Evolutionary conservation across 768 basidiomycete species (phyloP), one percentile per base, ranked within the genome.

Genomic region (Psilocybe cubensis): DNA sequence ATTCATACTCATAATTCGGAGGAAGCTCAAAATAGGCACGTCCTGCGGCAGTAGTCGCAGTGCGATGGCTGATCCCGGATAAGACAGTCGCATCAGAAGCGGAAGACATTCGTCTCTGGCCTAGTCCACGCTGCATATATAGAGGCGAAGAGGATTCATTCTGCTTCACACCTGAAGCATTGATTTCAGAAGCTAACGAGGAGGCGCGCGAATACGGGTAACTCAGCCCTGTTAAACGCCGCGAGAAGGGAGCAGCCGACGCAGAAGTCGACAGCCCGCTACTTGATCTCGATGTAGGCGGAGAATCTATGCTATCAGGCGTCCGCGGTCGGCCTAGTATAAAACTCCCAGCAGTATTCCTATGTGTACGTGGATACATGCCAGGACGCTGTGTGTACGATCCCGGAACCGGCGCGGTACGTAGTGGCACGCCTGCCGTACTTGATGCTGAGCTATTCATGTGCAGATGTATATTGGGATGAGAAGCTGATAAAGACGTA

Each of bases 231-330:
- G 46, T 6, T n/a, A 6, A 17, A 8, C 25, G 46, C 9, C 46
- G 46, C 27, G 46, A 31, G n/a, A 38, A 38, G 8, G 35, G 35
- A 1, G 35, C 35, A 14, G 45, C 45, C n/a, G 46, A 28, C n/a
- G 46, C 46, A 29, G 46, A 79, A 48, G 68, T 76, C 5, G 76
- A 73, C 42, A 74, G 63, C 24, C 76, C 79, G 61, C 74, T 82
- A 48, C 73, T 84, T 1, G 81, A 83, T 35, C 74, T 73, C 14
- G 84, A 83, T 20, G 73, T 40, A 7, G 56, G 74, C 28, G 78
- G 79, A 14, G 83, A 82, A 56, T 80, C 81, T 27, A 74, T 55
- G 68, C 83, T 84, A 54, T 81, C 81, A 4, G 83, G 81, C 11
- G 83, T 82, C 23, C 70, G 60, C 17, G 80, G 75, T 23, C 82